These are phyloP conservation scores for Aspergillus sp. DNA, from an alignment of 2,329 filamentous ascomycete genomes.

Conservation along the genomic window DNA sequence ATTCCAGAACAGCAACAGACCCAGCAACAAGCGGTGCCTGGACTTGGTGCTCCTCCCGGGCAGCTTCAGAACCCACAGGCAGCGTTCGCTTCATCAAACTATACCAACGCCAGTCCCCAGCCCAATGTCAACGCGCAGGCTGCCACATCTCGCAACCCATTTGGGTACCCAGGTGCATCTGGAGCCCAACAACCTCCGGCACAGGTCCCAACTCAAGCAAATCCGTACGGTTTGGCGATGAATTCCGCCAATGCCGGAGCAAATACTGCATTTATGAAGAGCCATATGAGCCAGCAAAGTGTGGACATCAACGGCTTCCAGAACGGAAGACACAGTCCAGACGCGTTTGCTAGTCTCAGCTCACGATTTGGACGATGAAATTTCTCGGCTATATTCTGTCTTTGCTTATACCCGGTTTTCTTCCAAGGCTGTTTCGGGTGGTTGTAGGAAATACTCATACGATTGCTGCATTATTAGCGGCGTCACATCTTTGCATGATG, in stretches of 20 bases:
- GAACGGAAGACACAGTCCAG: slow-evolving; percentile 54
- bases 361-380: slow-evolving; percentile 45
- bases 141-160: slow-evolving; percentile 33
- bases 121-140: slow-evolving; percentile 26
- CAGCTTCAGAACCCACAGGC: slow-evolving; percentile 28
- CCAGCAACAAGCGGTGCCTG: slow-evolving; percentile 27
- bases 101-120: slow-evolving; percentile 19
- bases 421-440: slow-evolving; percentile 11
- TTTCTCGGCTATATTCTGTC: slow-evolving; percentile 6
- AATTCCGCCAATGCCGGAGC: slow-evolving; percentile 21
- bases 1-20: slow-evolving; percentile 40
- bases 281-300: slow-evolving; percentile 54
- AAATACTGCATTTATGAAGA: slow-evolving; percentile 26
- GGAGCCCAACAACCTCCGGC: slow-evolving; percentile 11
- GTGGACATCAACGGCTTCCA: slow-evolving; percentile 53
- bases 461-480: slow-evolving; percentile 19
- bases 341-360: slow-evolving; percentile 56
- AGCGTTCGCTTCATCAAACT: slow-evolving; percentile 19
- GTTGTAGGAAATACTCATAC: slow-evolving; percentile 11
- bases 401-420: slow-evolving; percentile 6
- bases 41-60: slow-evolving; percentile 25
- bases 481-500: slow-evolving; percentile 1
- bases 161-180: slow-evolving; percentile 16
- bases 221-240: slow-evolving; percentile 23
- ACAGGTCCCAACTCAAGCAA: slow-evolving; percentile 13